Evolutionary conservation across 2,329 filamentous ascomycete species (phyloP), one percentile per base, ranked within the genome.

Genomic region (Colletotrichum chrysophilum): DNA sequence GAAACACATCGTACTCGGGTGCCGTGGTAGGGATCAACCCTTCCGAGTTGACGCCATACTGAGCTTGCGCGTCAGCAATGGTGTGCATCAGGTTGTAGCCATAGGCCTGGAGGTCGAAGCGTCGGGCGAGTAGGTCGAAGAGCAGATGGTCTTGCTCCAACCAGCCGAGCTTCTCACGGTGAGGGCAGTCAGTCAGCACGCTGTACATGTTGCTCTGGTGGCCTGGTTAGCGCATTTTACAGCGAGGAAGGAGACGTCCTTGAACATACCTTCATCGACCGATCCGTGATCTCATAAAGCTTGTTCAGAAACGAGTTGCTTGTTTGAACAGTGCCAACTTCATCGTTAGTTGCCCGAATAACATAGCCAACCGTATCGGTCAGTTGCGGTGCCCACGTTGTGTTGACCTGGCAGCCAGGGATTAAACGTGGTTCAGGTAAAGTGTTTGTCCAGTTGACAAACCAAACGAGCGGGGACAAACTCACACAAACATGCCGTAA

Each of bases 161-260:
- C 75, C 76, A 78, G 36, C 75, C 75, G 30, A 71, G 75, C 26
- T 70, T 77, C 58, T 76, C 76, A 3, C 76, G 67, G 32, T 76
- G 74, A 13, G 76, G 74, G 36, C 66, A 76, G 61, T 74, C 76
- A 4, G 75, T 76, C 2, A 77, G 62, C 13, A 77, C 75, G 26
- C 72, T 75, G 43, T 74, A 43, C 69, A 77, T 76, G 66, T 76
- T 77, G 12, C 76, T 43, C 38, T 43, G 1, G 38, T 43, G 1
- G 16, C 1, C 38, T 10, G 8, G 38, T 43, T 43, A n/a, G 38
- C 38, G 0, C 8, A 10, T 5, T 4, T 2, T 43, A n/a, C 38
- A 43, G 16, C 8, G 16, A 43, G 4, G 1, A 43, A 43, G 8
- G 8, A 0, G 2, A 0, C 8, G 38, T 10, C 38, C 5, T n/a